phyloP scores from a whole-genome alignment of 495 filamentous ascomycete species.

The Podospora anserina region DNA sequence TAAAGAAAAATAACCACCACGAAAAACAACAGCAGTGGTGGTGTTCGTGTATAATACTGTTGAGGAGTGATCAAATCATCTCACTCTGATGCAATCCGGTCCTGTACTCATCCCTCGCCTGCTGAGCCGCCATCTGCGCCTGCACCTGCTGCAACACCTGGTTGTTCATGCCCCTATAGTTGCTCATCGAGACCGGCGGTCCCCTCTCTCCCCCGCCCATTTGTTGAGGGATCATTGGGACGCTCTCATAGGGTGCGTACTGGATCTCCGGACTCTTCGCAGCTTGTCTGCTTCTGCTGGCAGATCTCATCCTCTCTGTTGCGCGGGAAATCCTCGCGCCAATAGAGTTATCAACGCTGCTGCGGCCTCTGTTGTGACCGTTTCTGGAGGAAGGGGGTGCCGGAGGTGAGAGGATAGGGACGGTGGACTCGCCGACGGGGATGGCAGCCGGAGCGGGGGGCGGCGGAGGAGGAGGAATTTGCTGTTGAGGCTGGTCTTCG shows the following conservation, averaged over 20 bases:
- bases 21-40: neutral
- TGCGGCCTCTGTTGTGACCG: slow-evolving; percentile 64
- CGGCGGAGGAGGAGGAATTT: slow-evolving; percentile 21
- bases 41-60: neutral
- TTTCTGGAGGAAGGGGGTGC: slow-evolving; percentile 39
- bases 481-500: slow-evolving; percentile 49
- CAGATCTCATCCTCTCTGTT: slow-evolving; percentile 67
- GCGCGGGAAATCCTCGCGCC: slow-evolving; percentile 59
- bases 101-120: slow-evolving; percentile 37
- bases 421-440: slow-evolving; percentile 24
- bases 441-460: slow-evolving; percentile 19
- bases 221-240: slow-evolving; percentile 8
- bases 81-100: slow-evolving; percentile 46
- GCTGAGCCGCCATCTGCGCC: slow-evolving; percentile 24
- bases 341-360: slow-evolving; percentile 59
- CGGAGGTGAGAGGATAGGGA: slow-evolving; percentile 37
- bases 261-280: slow-evolving; percentile 41
- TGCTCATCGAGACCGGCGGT: slow-evolving; percentile 7
- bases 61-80: slow-evolving; percentile 39
- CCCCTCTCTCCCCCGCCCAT: neutral
- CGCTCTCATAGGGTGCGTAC: slow-evolving; percentile 56
- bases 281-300: slow-evolving; percentile 46
- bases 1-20: neutral
- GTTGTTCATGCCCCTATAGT: slow-evolving; percentile 17
- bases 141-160: slow-evolving; percentile 26